Conservation (phyloP, 176 grass and related monocot genomes). For the Chrysopogon serrulatus region DNA sequence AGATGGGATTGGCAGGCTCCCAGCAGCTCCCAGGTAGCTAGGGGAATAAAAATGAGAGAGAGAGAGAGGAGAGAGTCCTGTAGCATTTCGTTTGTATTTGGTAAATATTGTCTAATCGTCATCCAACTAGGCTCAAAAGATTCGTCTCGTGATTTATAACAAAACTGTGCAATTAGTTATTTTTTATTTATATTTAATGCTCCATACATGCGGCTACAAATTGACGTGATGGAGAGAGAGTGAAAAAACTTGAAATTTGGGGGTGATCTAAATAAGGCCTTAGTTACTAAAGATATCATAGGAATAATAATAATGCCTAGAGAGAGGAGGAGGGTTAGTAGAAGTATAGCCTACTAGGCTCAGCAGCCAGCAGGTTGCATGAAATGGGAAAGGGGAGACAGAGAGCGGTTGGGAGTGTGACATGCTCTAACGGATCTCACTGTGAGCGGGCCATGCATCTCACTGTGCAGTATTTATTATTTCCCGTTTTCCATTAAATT, state of each 20-base stretch:
- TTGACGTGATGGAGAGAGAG: too few species aligned
- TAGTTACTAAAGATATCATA: slow-evolving; percentile 17
- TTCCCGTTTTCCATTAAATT: slow-evolving; percentile 1
- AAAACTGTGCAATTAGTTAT: too few species aligned
- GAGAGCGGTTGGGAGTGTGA: slow-evolving; percentile 19
- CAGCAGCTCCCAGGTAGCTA: neutral
- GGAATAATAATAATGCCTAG: slow-evolving; percentile 27
- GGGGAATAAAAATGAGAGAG: slow-evolving; percentile 36
- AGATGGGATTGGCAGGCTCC: slow-evolving; percentile 4
- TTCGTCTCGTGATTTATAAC: too few species aligned
- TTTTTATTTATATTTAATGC: too few species aligned
- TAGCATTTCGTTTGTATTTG: too few species aligned
- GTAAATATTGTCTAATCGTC: too few species aligned
- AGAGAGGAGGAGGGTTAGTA: neutral
- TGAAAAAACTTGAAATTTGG: too few species aligned
- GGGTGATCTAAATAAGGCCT: too few species aligned
- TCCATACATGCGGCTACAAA: too few species aligned
- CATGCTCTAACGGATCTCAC: slow-evolving; percentile 36
- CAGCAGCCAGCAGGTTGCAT: neutral
- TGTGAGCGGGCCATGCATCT: neutral
- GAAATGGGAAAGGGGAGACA: slow-evolving; percentile 28
- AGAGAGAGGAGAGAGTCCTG: too few species aligned
- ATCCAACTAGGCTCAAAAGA: too few species aligned
- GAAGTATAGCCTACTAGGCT: neutral
- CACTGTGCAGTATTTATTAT: slow-evolving; percentile 5